Evolutionary conservation across 1,139 yeast species (phyloP).

Genomic region (Casaregolazyma suthepensis): DNA sequence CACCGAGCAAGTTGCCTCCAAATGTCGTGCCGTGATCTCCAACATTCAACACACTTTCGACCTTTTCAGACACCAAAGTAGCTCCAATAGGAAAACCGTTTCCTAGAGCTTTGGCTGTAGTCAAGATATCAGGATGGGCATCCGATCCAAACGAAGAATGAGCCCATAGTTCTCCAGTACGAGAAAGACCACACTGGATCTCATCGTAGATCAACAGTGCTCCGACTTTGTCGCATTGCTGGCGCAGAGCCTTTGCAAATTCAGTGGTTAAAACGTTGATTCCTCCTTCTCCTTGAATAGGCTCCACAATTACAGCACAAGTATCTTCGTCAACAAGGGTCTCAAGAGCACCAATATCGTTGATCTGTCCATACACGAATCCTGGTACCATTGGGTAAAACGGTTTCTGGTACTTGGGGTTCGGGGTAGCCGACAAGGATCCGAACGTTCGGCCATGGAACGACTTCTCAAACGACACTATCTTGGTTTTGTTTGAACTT

Average conservation of each 20-base stretch:
- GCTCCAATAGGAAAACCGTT: constrained; percentile 99
- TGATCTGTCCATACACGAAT: constrained; percentile 55
- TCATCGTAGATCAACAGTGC: constrained; percentile 86
- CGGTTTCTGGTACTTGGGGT: constrained; percentile 86
- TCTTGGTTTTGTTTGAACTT: constrained; percentile 41
- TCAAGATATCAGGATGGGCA: constrained; percentile 89
- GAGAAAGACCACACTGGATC: constrained; percentile 93
- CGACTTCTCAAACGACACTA: constrained; percentile 78
- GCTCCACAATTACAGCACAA: constrained; percentile 92
- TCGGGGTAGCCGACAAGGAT: constrained; percentile 84
- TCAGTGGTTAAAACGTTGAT: constrained; percentile 60
- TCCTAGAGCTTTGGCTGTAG: constrained; percentile 94
- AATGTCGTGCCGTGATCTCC: constrained; percentile 98
- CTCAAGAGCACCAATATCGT: constrained; percentile 50
- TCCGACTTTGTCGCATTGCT: constrained; percentile 62
- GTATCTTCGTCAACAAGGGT: constrained; percentile 60
- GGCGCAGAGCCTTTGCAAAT: constrained; percentile 59
- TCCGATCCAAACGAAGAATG: constrained; percentile 56
- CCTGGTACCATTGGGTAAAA: constrained; percentile 89
- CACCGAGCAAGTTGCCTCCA: constrained; percentile 94
- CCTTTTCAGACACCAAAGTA: constrained; percentile 73
- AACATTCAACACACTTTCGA: constrained; percentile 63
- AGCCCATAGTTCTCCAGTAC: constrained; percentile 93
- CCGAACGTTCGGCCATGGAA: constrained; percentile 97
- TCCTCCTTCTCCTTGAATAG: constrained; percentile 98